Conservation (phyloP, 352 stramenopile species). For the Lagenidium giganteum region DNA sequence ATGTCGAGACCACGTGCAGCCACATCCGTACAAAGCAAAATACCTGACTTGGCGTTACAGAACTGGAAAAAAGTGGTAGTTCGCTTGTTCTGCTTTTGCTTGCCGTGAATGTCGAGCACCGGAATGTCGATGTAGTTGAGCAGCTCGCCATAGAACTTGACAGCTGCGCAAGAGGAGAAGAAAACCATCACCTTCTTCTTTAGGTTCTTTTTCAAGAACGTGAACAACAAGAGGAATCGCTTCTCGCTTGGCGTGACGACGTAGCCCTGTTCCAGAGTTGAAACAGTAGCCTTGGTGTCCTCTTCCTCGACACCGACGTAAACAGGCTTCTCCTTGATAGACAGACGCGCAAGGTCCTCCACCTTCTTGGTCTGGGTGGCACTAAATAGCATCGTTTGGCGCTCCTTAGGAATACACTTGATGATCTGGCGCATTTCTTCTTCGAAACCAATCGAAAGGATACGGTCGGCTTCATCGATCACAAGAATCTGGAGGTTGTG, state of each 20-base stretch:
- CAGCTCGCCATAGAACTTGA: slow-evolving; percentile 99
- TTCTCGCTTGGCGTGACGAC: slow-evolving; percentile 97
- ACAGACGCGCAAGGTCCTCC: slow-evolving; percentile 92
- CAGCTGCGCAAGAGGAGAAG: slow-evolving; percentile 90
- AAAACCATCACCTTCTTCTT: slow-evolving; percentile 99
- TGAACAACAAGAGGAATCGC: slow-evolving; percentile 98
- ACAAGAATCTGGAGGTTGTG: slow-evolving; percentile 95
- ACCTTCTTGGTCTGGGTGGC: slow-evolving; percentile 99
- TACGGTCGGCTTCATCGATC: slow-evolving; percentile 99
- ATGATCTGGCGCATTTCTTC: slow-evolving; percentile 99
- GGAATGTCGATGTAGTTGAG: slow-evolving; percentile 99
- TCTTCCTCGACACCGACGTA: slow-evolving; percentile 96
- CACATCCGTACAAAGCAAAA: slow-evolving; percentile 98
- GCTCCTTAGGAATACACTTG: slow-evolving; percentile 96
- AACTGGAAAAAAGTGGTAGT: slow-evolving; percentile 99
- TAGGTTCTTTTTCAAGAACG: slow-evolving; percentile 99
- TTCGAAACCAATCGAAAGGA: slow-evolving; percentile 99
- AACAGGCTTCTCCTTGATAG: slow-evolving; percentile 94
- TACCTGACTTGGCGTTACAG: slow-evolving; percentile 95
- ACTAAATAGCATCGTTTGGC: slow-evolving; percentile 99
- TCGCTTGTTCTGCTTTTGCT: slow-evolving; percentile 99
- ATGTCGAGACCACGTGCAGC: slow-evolving; percentile 97
- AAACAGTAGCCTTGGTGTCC: slow-evolving; percentile 89
- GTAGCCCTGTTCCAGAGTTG: slow-evolving; percentile 97
- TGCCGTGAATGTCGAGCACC: slow-evolving; percentile 98